phyloP scores from a whole-genome alignment of 148 eudicot genomes.

The Diospyros kaki region DNA sequence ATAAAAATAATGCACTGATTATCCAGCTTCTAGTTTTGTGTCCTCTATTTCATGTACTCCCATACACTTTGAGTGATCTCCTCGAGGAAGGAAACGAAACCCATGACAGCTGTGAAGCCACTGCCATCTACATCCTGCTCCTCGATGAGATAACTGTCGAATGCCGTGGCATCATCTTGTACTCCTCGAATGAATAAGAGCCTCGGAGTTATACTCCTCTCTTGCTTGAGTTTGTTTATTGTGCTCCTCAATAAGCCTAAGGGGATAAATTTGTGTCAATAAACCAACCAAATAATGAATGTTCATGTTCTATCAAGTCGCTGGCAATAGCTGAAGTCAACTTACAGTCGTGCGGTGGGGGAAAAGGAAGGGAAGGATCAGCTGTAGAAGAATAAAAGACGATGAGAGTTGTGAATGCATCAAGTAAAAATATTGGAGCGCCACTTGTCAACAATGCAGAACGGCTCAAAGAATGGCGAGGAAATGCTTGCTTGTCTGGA shows the following conservation, averaged over 20 bases:
- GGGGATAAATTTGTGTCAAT: constrained; percentile 7
- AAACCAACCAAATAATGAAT: not conserved
- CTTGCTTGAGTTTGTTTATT: constrained; percentile 90
- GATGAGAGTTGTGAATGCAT: constrained; percentile 83
- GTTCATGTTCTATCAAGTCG: not conserved
- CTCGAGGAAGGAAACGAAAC: constrained; percentile 94
- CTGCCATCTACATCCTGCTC: constrained; percentile 93
- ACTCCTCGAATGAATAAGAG: constrained; percentile 84
- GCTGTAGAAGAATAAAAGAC: constrained; percentile 95
- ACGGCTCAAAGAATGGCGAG: constrained; percentile 97
- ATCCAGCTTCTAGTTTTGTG: too few species aligned
- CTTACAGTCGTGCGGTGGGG: constrained; percentile 99
- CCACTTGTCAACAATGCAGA: constrained; percentile 93
- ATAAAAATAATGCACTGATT: too few species aligned
- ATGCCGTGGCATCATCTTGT: constrained; percentile 77
- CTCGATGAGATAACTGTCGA: constrained; percentile 91
- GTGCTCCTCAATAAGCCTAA: constrained; percentile 71
- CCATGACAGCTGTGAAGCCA: constrained; percentile 81
- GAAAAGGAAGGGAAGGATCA: constrained; percentile 79
- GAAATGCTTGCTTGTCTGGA: constrained; percentile 89
- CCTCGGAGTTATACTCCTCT: constrained; percentile 88
- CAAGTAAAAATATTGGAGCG: constrained; percentile 94
- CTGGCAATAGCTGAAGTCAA: constrained; percentile 1
- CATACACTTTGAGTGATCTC: constrained; percentile 65
- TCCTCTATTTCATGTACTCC: constrained; percentile 62